These are phyloP conservation scores for Nissolia schottii DNA, from an alignment of 306 rosid species.

Conservation along the genomic window DNA sequence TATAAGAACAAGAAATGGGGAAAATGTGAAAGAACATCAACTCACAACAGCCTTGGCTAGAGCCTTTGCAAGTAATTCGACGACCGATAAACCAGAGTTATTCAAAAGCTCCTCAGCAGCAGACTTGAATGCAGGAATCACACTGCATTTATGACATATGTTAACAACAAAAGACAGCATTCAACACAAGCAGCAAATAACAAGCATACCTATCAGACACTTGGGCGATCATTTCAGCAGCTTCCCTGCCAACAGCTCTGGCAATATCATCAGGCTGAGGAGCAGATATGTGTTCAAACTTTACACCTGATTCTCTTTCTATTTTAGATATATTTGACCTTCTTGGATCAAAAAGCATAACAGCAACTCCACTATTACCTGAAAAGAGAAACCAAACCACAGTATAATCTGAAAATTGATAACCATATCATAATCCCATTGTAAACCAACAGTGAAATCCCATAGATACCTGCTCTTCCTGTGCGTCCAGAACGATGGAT, in stretches of 20 bases:
- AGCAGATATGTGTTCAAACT: constrained; percentile 78
- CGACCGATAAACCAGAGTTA: constrained; percentile 60
- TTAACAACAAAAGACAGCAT: constrained; percentile 19
- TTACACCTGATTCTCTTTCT: constrained; percentile 86
- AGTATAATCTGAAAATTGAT: neutral
- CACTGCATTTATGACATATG: constrained; percentile 41
- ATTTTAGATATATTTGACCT: constrained; percentile 63
- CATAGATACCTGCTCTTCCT: constrained; percentile 77
- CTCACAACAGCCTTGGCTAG: constrained; percentile 93
- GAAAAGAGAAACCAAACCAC: constrained; percentile 17
- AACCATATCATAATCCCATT: neutral
- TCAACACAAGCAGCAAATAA: neutral
- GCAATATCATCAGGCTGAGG: constrained; percentile 88
- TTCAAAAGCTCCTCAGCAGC: constrained; percentile 73
- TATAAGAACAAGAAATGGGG: neutral
- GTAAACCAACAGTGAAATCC: neutral
- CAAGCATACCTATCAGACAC: constrained; percentile 68
- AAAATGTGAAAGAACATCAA: neutral
- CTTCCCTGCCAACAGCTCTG: constrained; percentile 61
- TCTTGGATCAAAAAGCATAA: constrained; percentile 85
- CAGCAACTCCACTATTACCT: constrained; percentile 91
- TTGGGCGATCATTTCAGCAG: constrained; percentile 60
- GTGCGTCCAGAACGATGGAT: constrained; percentile 97
- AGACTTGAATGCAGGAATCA: constrained; percentile 76
- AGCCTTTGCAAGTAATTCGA: constrained; percentile 78